Conservation (phyloP, 371 early-diverging fungal genomes). For the Rhizomucor pusillus region DNA sequence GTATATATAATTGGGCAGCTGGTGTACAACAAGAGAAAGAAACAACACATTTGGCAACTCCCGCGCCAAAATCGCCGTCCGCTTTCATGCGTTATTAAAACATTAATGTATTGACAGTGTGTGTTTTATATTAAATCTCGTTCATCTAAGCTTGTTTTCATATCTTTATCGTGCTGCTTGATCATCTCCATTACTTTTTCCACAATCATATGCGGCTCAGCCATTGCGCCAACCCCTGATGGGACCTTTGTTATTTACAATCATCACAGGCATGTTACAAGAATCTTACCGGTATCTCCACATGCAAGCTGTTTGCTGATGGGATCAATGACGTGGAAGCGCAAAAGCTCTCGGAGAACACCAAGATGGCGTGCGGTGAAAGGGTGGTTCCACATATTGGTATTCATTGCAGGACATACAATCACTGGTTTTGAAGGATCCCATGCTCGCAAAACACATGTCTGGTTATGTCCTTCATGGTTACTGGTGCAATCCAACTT, state of each 20-base stretch:
- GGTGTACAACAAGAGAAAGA: too few relatives aligned
- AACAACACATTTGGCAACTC: too few relatives aligned
- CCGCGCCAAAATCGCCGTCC: too few relatives aligned
- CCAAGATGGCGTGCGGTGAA: conserved; percentile 76
- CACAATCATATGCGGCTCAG: conserved; percentile 45
- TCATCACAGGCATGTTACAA: neutral
- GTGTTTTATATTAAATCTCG: conserved; percentile 10
- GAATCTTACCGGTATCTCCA: conserved; percentile 78
- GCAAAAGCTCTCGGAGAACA: conserved; percentile 46
- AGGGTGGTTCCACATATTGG: conserved; percentile 95
- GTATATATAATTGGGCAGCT: too few relatives aligned
- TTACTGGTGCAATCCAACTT: neutral
- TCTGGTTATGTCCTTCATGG: conserved; percentile 46
- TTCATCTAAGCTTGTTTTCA: conserved; percentile 1
- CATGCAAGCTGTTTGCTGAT: conserved; percentile 89
- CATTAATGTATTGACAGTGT: too few relatives aligned
- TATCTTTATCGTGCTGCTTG: neutral
- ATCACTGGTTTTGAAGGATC: conserved; percentile 67
- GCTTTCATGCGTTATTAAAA: too few relatives aligned
- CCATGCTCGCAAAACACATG: conserved; percentile 93
- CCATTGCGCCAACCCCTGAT: conserved; percentile 60
- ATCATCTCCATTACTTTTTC: conserved; percentile 10
- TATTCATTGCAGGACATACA: conserved; percentile 97
- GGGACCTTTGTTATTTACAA: neutral
- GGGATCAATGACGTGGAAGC: conserved; percentile 71